A percentile compares a stretch with the other conserved stretches of the same genome.
These are phyloP conservation scores for Botrytis squamosa DNA, from an alignment of 2,329 filamentous ascomycete species.

Conservation along the genomic window DNA sequence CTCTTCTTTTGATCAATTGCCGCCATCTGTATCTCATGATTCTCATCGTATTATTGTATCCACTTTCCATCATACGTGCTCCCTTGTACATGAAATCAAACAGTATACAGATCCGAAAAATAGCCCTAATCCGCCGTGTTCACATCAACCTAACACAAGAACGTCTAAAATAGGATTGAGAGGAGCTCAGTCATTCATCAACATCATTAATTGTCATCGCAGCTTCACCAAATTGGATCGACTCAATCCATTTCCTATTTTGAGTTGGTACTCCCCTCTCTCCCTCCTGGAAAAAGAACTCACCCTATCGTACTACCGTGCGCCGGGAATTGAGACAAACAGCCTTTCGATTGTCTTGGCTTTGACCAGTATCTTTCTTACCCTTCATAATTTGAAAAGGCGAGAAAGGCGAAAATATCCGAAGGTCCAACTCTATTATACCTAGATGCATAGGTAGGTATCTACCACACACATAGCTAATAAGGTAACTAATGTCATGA, in stretches of 20 bases:
- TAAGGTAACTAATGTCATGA: background rate
- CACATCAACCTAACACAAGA: background rate
- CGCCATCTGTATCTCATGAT: background rate
- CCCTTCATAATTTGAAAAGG: background rate
- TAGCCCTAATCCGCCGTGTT: slow-evolving; percentile 6
- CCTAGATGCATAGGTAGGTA: background rate
- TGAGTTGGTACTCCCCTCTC: slow-evolving; percentile 2
- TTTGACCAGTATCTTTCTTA: slow-evolving; percentile 2
- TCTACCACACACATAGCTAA: background rate
- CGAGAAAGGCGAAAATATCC: slow-evolving; percentile 6
- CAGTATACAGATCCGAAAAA: slow-evolving; percentile 8
- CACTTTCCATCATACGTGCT: background rate
- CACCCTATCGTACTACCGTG: slow-evolving; percentile 13
- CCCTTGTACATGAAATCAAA: slow-evolving; percentile 10
- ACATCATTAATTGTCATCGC: background rate
- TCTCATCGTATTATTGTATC: slow-evolving; percentile 6
- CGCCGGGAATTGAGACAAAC: slow-evolving; percentile 13
- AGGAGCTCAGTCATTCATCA: background rate
- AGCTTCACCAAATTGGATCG: slow-evolving; percentile 7
- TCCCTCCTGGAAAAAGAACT: background rate
- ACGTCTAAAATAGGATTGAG: slow-evolving; percentile 8
- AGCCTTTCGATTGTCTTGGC: slow-evolving; percentile 7
- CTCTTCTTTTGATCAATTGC: background rate
- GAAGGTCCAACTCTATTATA: background rate
- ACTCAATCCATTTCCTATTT: slow-evolving; percentile 1